A percentile compares a stretch with the other conserved stretches of the same genome.
Conservation (phyloP, 2,329 filamentous ascomycete species). For the Cryphonectria parasitica region DNA sequence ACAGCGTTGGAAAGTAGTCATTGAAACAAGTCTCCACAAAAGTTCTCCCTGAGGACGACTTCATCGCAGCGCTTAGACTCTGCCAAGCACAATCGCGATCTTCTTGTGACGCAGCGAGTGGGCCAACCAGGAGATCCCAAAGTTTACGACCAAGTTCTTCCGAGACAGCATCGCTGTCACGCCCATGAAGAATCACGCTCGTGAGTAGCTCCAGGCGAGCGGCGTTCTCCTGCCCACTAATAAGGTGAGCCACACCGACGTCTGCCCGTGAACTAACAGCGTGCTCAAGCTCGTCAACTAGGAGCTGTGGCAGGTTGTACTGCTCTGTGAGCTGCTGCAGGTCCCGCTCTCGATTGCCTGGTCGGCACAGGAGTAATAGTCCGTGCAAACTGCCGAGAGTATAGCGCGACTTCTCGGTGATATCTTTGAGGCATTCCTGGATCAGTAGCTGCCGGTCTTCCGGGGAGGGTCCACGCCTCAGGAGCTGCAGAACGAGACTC, state of each 20-base stretch:
- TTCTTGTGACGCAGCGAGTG: slow-evolving; percentile 58
- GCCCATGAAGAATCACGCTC: slow-evolving; percentile 58
- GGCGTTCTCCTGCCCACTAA: slow-evolving; percentile 52
- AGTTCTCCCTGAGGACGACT: slow-evolving; percentile 53
- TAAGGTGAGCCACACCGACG: slow-evolving; percentile 47
- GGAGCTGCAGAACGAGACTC: slow-evolving; percentile 42
- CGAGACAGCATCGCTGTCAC: slow-evolving; percentile 64
- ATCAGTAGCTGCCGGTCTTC: slow-evolving; percentile 67
- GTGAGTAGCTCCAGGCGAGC: slow-evolving; percentile 62
- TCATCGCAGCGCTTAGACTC: slow-evolving; percentile 57
- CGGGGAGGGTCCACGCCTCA: slow-evolving; percentile 56
- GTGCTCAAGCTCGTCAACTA: slow-evolving; percentile 68
- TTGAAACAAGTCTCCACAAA: slow-evolving; percentile 60
- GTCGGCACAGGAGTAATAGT: slow-evolving; percentile 54
- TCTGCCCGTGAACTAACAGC: slow-evolving; percentile 49
- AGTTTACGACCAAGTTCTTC: slow-evolving; percentile 64
- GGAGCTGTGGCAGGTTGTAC: slow-evolving; percentile 63
- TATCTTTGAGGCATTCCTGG: slow-evolving; percentile 68
- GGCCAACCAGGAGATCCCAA: slow-evolving; percentile 75
- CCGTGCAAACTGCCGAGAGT: slow-evolving; percentile 75
- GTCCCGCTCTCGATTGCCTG: slow-evolving; percentile 56
- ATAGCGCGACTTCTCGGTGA: slow-evolving; percentile 63
- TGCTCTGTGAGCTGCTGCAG: slow-evolving; percentile 61
- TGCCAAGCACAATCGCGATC: slow-evolving; percentile 73
- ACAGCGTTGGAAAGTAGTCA: slow-evolving; percentile 60